Evolutionary conservation across 116 monocot genomes (phyloP).

Genomic region (Trichopus zeylanicus): DNA sequence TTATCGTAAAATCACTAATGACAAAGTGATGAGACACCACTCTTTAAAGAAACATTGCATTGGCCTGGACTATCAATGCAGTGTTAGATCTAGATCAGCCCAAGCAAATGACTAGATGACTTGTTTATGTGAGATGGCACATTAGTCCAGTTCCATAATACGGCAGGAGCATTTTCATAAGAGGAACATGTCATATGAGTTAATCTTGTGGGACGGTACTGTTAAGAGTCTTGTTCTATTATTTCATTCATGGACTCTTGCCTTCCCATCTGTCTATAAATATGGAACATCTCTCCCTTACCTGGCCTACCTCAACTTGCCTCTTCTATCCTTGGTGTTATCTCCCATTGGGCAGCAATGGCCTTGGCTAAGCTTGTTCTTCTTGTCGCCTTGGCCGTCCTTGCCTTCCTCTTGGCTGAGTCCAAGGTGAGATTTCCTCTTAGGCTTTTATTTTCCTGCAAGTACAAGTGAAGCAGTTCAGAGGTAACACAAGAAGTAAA

Average conservation of each 20-base stretch:
- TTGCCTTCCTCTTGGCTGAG: constrained; percentile 21
- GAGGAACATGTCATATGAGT: neutral
- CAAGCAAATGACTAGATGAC: too few relatives aligned
- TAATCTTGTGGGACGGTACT: neutral
- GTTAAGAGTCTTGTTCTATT: constrained; percentile 1
- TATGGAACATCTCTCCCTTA: too few relatives aligned
- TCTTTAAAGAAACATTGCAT: too few relatives aligned
- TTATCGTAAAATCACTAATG: neutral
- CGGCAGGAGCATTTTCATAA: neutral
- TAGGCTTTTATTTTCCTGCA: neutral
- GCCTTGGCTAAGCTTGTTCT: constrained; percentile 25
- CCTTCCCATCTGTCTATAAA: neutral
- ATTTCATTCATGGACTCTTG: neutral
- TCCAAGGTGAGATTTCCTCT: constrained; percentile 3
- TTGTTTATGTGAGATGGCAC: too few relatives aligned
- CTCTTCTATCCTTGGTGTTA: neutral
- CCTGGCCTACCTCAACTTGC: too few relatives aligned
- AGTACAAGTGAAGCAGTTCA: too few relatives aligned
- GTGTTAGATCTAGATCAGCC: neutral
- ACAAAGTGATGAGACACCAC: too few relatives aligned
- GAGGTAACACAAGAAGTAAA: too few relatives aligned
- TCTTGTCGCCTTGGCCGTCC: constrained; percentile 17
- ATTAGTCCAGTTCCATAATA: too few relatives aligned
- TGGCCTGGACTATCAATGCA: neutral
- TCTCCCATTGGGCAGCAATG: constrained; percentile 14